Evolutionary conservation across 371 early-diverging fungal genomes (phyloP).

Genomic region (Saksenaea oblongispora): DNA sequence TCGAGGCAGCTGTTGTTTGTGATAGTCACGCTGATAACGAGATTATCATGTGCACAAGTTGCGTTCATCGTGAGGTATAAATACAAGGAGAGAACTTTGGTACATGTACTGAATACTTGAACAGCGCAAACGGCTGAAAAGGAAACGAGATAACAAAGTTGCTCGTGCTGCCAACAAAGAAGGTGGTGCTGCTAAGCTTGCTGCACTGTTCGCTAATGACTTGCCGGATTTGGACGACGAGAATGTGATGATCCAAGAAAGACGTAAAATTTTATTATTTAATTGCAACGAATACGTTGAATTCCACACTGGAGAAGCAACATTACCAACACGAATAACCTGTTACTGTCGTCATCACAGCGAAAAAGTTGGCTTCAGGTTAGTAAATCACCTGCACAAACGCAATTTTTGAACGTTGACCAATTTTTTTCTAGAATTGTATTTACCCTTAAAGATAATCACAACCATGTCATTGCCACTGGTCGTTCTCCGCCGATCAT

Average conservation of each 20-base stretch:
- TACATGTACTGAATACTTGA: background rate
- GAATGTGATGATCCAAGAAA: conserved; percentile 49
- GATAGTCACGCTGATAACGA: conserved; percentile 70
- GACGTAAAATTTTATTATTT: conserved; percentile 62
- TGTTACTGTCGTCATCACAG: conserved; percentile 87
- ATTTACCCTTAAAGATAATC: conserved; percentile 63
- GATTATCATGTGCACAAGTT: conserved; percentile 73
- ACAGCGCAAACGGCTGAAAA: conserved; percentile 53
- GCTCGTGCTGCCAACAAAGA: conserved; percentile 51
- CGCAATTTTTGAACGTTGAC: background rate
- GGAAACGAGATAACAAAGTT: conserved; percentile 59
- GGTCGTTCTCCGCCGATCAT: conserved; percentile 82
- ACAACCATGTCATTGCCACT: conserved; percentile 63
- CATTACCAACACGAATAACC: conserved; percentile 77
- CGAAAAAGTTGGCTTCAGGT: conserved; percentile 88
- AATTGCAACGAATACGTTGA: conserved; percentile 74
- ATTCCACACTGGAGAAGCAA: conserved; percentile 75
- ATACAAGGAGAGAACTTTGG: background rate
- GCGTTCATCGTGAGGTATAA: conserved; percentile 71
- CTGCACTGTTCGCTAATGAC: conserved; percentile 45
- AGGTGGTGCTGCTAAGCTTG: conserved; percentile 48
- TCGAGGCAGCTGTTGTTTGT: conserved; percentile 76
- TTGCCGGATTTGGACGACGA: conserved; percentile 48
- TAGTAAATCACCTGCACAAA: background rate
- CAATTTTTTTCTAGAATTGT: conserved; percentile 47